These are phyloP conservation scores for Lonicera japonica DNA, from an alignment of 129 eudicot genomes.

Conservation along the genomic window DNA sequence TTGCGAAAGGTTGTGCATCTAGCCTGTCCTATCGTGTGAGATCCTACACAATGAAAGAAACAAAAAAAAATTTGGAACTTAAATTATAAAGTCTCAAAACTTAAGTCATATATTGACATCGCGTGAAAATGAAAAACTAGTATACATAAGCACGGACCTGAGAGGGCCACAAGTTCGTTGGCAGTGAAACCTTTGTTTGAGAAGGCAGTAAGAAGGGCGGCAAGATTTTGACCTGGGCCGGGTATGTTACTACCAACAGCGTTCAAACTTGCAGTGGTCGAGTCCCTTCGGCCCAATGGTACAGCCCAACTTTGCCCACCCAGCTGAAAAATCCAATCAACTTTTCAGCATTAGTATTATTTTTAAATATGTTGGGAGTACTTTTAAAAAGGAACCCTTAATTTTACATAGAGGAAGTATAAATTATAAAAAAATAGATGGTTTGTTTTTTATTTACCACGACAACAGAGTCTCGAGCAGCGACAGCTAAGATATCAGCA, in stretches of 20 bases:
- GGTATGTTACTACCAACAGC: slow-evolving; percentile 22
- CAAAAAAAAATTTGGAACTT: not conserved
- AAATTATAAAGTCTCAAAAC: too few relatives aligned
- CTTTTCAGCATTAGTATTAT: too few relatives aligned
- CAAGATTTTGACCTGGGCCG: slow-evolving; percentile 1
- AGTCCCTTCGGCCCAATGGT: slow-evolving; percentile 24
- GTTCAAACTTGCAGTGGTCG: slow-evolving; percentile 18
- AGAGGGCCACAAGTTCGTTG: slow-evolving; percentile 26
- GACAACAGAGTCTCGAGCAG: slow-evolving; percentile 45
- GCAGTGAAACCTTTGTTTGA: slow-evolving; percentile 15
- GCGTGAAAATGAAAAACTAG: too few relatives aligned
- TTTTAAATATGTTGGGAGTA: too few relatives aligned
- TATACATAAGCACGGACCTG: slow-evolving; percentile 3
- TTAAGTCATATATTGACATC: too few relatives aligned
- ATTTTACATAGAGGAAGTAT: too few relatives aligned
- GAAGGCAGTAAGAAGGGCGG: slow-evolving; percentile 15
- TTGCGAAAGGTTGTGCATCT: slow-evolving; percentile 30
- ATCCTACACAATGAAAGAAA: not conserved
- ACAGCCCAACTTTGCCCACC: slow-evolving; percentile 27
- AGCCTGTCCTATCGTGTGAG: slow-evolving; percentile 47
- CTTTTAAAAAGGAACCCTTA: too few relatives aligned
- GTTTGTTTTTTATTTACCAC: slow-evolving; percentile 26
- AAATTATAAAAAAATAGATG: not conserved
- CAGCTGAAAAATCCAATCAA: slow-evolving; percentile 15
- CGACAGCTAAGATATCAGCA: slow-evolving; percentile 49